A percentile compares a stretch with the other conserved stretches of the same genome.
phyloP scores from a whole-genome alignment of 139 green algal species.

The Chlamydomonas urium region DNA sequence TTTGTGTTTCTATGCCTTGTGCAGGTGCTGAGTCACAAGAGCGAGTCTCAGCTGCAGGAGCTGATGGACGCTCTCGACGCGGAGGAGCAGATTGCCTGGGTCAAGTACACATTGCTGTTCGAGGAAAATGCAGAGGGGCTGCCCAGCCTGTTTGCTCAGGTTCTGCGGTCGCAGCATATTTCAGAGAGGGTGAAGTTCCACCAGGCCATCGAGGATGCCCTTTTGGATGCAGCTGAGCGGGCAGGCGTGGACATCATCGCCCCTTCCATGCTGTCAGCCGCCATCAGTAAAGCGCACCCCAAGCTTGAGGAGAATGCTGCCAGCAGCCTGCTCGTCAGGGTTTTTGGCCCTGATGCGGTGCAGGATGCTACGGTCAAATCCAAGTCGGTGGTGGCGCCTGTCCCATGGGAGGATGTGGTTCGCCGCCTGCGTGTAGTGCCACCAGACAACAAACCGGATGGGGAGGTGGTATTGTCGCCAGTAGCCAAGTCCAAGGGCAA shows the following conservation, averaged over 20 bases:
- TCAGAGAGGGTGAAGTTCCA: background rate
- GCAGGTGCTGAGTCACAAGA: background rate
- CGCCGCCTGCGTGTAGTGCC: no score
- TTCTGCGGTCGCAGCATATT: background rate
- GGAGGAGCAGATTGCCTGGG: background rate
- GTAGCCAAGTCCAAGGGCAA: no score
- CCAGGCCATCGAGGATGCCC: conserved; percentile 5
- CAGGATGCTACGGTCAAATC: background rate
- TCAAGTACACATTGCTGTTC: background rate
- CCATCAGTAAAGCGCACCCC: background rate
- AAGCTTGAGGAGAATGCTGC: background rate
- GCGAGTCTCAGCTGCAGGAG: background rate
- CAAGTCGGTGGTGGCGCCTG: no score
- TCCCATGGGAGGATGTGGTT: no score
- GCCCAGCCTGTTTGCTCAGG: no score
- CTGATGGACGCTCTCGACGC: background rate
- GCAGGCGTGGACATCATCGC: background rate
- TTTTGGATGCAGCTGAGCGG: background rate
- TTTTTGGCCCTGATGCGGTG: background rate
- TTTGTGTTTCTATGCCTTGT: no score
- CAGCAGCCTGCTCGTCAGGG: background rate
- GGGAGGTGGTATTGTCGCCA: no score
- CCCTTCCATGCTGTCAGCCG: background rate
- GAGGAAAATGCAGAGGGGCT: no score
- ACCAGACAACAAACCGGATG: no score